Evolutionary conservation across 805 yeast species (phyloP).

Genomic region (Torulaspora quercuum): DNA sequence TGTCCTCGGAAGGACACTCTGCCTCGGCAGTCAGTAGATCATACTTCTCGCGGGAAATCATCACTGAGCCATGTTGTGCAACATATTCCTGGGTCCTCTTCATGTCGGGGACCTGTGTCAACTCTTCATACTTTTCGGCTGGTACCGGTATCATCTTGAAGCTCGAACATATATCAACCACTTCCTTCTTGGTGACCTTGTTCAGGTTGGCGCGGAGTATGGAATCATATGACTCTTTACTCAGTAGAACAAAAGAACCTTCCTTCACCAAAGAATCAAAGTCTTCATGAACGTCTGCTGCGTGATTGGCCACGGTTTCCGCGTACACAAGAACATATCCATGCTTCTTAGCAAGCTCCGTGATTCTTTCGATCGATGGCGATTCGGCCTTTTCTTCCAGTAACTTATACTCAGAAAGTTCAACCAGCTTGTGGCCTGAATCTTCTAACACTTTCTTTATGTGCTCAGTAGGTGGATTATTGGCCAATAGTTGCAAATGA

Average conservation of each 20-base stretch:
- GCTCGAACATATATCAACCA: conserved; percentile 20
- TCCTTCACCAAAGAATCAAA: conserved; percentile 3
- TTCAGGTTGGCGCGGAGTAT: conserved; percentile 9
- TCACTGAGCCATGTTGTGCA: conserved; percentile 20
- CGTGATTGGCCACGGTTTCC: not conserved
- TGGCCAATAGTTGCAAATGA: conserved; percentile 18
- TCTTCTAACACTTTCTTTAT: conserved; percentile 21
- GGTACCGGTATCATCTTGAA: conserved; percentile 26
- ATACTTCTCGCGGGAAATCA: conserved; percentile 32
- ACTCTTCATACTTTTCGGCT: conserved; percentile 26
- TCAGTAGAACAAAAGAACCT: conserved; percentile 12
- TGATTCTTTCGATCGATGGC: conserved; percentile 21
- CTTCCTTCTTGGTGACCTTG: conserved; percentile 20
- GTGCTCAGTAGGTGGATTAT: conserved; percentile 25
- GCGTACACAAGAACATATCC: conserved; percentile 11
- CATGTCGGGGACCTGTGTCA: conserved; percentile 15
- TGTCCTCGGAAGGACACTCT: conserved; percentile 30
- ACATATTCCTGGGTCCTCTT: conserved; percentile 27
- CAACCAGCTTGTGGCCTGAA: conserved; percentile 16
- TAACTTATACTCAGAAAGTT: conserved; percentile 13
- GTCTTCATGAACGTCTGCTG: conserved; percentile 1
- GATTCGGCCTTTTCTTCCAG: conserved; percentile 8
- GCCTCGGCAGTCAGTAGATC: conserved; percentile 23
- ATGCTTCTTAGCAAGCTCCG: conserved; percentile 8
- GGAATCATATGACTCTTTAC: conserved; percentile 11